phyloP scores from a whole-genome alignment of 192 early-diverging fungal genomes.

The Powellomyces hirtus region DNA sequence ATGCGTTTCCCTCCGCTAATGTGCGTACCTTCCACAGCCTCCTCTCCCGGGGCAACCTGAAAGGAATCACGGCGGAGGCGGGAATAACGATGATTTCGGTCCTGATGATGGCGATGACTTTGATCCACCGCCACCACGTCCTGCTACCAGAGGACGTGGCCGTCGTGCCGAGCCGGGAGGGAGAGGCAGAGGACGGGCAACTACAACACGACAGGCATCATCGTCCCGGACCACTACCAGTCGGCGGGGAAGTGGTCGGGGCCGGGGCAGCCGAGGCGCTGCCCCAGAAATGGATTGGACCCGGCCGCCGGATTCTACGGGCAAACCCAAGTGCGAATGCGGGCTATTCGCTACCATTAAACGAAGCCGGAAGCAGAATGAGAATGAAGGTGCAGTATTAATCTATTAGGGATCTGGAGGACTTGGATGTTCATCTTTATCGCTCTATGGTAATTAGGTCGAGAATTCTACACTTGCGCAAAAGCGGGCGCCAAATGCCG shows the following conservation, averaged over 20 bases:
- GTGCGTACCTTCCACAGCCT: not conserved
- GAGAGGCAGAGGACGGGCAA: not conserved
- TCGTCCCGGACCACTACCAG: not conserved
- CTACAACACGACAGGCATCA: not conserved
- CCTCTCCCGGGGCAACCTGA: not conserved
- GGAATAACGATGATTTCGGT: not conserved
- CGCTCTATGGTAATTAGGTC: not conserved
- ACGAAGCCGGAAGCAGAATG: constrained; percentile 31
- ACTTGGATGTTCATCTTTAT: too few relatives aligned
- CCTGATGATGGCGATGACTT: not conserved
- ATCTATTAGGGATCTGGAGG: too few relatives aligned
- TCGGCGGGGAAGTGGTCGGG: not conserved
- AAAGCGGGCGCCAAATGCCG: constrained; percentile 34
- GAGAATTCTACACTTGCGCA: constrained; percentile 51
- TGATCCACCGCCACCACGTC: not conserved
- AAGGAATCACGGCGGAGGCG: not conserved
- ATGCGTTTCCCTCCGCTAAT: not conserved
- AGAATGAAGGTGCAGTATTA: constrained; percentile 42
- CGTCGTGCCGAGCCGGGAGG: not conserved
- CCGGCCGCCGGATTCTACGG: not conserved
- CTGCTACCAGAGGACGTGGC: not conserved
- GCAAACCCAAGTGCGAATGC: constrained; percentile 51
- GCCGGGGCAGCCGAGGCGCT: not conserved
- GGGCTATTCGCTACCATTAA: constrained; percentile 37
- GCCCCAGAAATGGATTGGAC: not conserved